Percentiles rank a stretch among this genome's conserved stretches.
Conservation (phyloP, 306 rosid genomes). For the Luffa acutangula region DNA sequence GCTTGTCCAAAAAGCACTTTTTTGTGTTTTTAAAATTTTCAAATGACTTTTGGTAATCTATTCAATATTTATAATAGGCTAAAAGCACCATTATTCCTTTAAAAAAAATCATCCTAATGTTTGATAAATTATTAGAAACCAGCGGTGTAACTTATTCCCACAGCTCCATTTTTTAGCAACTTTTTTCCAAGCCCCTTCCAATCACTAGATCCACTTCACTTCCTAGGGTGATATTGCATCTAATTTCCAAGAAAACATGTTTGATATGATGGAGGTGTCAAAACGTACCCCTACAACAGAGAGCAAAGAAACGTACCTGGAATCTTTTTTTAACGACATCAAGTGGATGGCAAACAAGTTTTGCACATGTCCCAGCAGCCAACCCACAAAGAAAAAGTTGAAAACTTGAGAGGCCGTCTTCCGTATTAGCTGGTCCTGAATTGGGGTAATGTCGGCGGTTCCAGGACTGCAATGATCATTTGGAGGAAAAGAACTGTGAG, state of each 20-base stretch:
- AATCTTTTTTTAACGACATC: conserved; percentile 97
- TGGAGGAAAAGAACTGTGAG: background rate
- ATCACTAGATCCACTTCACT: background rate
- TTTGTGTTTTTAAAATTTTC: too few relatives aligned
- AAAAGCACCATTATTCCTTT: background rate
- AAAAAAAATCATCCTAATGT: background rate
- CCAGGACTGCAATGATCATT: conserved; percentile 42
- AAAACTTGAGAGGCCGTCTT: conserved; percentile 50
- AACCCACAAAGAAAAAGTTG: conserved; percentile 82
- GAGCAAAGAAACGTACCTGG: conserved; percentile 40
- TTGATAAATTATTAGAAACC: background rate
- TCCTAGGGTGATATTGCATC: background rate
- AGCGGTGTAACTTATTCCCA: background rate
- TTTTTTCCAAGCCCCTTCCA: background rate
- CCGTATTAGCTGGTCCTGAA: conserved; percentile 15
- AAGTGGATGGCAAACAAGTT: conserved; percentile 94
- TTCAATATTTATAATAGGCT: too few relatives aligned
- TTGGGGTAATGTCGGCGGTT: conserved; percentile 32
- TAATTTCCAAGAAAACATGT: background rate
- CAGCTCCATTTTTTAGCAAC: background rate
- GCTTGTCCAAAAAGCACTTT: too few relatives aligned
- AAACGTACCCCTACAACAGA: too few relatives aligned
- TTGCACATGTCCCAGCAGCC: conserved; percentile 92
- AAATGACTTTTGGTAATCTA: too few relatives aligned
- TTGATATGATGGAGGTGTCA: too few relatives aligned